Percentiles rank a stretch among this genome's conserved stretches.
Evolutionary conservation across 2,329 filamentous ascomycete species (phyloP).

Genomic region (Penicillium sp.): DNA sequence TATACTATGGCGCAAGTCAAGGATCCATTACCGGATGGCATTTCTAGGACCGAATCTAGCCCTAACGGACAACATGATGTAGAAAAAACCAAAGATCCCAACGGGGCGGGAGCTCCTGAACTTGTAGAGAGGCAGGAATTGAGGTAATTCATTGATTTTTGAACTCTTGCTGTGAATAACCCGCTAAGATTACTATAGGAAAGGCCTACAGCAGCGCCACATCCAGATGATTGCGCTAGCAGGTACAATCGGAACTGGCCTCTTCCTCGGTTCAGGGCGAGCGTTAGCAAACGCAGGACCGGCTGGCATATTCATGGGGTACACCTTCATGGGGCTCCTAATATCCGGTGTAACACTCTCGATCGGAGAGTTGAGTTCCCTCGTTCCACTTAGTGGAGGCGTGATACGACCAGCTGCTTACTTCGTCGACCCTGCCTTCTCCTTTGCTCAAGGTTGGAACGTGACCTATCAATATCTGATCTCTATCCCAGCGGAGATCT

Average conservation of each 20-base stretch:
- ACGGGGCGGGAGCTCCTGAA: conserved; percentile 12
- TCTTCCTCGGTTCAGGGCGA: conserved; percentile 5
- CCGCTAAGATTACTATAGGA: background rate
- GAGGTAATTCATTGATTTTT: background rate
- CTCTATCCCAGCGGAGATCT: conserved; percentile 31
- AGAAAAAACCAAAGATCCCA: conserved; percentile 1
- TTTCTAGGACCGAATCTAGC: background rate
- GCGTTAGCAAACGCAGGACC: conserved; percentile 5
- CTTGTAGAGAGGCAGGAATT: conserved; percentile 11
- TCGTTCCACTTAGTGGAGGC: conserved; percentile 40
- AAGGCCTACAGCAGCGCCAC: background rate
- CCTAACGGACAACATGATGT: background rate
- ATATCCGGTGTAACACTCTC: conserved; percentile 7
- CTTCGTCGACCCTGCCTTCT: conserved; percentile 39
- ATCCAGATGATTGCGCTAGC: conserved; percentile 9
- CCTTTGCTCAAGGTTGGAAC: conserved; percentile 38
- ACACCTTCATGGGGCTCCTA: conserved; percentile 1
- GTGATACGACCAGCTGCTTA: conserved; percentile 36
- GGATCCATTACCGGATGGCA: background rate
- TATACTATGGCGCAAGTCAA: background rate
- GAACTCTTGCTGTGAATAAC: background rate
- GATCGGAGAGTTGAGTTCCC: conserved; percentile 19
- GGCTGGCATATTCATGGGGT: conserved; percentile 9
- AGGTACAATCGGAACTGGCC: conserved; percentile 7
- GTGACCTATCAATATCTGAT: conserved; percentile 32